These are phyloP conservation scores for bread wheat (Triticum aestivum) DNA, from an alignment of 176 grass and related monocot genomes.

Conservation along the genomic window IWGSC_CS_RefSeq_v2.1 NC_057797.1:771253734-771254233, in stretches of 20 bases:
- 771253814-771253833: conserved; percentile 78
- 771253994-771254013: no score
- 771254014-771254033: no score
- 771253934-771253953: conserved; percentile 81
- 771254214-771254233: conserved; percentile 78
- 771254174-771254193: no score
- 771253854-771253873: conserved; percentile 63
- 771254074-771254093: neutral
- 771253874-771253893: conserved; percentile 77
- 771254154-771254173: no score
- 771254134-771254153: no score
- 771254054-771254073: conserved; percentile 86
- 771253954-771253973: conserved; percentile 58
- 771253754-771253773: conserved; percentile 46
- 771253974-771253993: no score
- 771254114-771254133: no score
- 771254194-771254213: conserved; percentile 61
- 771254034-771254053: conserved; percentile 84
- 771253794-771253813: conserved; percentile 61
- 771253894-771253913: conserved; percentile 82
- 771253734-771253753: conserved; percentile 66
- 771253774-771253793: conserved; percentile 62
- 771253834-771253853: conserved; percentile 68
- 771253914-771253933: conserved; percentile 89
- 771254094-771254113: no score